A percentile compares a stretch with the other conserved stretches of the same genome.
Evolutionary conservation across 495 filamentous ascomycete species (phyloP).

Genomic region (Daldinia loculata): DNA sequence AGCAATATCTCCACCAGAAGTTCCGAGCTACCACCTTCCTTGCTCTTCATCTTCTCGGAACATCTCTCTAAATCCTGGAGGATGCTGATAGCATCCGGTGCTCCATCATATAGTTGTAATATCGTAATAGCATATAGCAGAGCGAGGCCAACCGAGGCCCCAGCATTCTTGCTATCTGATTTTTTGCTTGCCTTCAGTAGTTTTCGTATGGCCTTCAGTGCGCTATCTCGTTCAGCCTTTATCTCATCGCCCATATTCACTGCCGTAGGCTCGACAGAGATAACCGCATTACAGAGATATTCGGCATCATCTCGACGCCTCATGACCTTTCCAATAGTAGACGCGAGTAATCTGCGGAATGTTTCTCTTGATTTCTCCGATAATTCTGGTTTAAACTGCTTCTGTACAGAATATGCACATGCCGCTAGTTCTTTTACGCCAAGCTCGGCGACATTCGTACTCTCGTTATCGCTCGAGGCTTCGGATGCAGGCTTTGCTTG

Average conservation of each 20-base stretch:
- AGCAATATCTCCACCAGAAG: conserved; percentile 87
- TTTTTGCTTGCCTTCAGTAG: conserved; percentile 68
- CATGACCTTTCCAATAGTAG: conserved; percentile 72
- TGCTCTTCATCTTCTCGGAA: conserved; percentile 70
- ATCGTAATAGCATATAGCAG: conserved; percentile 87
- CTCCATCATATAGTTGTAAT: conserved; percentile 87
- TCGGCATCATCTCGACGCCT: conserved; percentile 65
- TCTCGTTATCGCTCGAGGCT: background rate
- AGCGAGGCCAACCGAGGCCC: conserved; percentile 68
- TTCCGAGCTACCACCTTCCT: conserved; percentile 69
- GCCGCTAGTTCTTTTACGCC: conserved; percentile 57
- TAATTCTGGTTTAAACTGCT: conserved; percentile 53
- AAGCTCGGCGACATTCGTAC: conserved; percentile 39
- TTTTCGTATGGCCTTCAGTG: conserved; percentile 72
- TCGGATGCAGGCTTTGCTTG: conserved; percentile 34
- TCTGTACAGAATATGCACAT: conserved; percentile 56
- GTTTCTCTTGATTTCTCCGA: conserved; percentile 71
- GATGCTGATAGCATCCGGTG: conserved; percentile 80
- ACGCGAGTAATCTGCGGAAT: conserved; percentile 71
- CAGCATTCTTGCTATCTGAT: conserved; percentile 49
- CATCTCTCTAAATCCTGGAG: conserved; percentile 77
- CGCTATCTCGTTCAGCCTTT: conserved; percentile 64
- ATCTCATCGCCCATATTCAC: conserved; percentile 71
- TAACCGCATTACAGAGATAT: conserved; percentile 58
- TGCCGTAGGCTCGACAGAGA: conserved; percentile 59